Base-by-base conservation (phyloP, 371 early-diverging fungal genomes). In the Mucor sp. region DNA sequence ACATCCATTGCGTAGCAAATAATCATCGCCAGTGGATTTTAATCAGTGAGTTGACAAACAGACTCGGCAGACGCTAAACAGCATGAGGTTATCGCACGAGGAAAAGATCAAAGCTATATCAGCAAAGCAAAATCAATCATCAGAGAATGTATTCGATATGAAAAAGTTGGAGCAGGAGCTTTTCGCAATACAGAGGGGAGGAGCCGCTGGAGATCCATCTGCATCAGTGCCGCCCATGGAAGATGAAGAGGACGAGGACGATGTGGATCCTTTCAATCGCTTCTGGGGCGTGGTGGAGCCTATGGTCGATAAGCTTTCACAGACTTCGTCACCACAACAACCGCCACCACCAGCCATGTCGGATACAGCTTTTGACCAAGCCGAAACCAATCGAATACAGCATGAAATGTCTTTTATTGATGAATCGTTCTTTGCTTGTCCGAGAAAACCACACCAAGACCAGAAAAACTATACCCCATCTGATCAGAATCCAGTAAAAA, bases 201-300 rank as follows among this genome's bases (percentile, higher is more conserved):
- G 47, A 17, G 47, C 72, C 14, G 76, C 71, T 35, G 72, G 70
- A 53, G 81, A 73, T 12, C 76, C 76, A 1, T 80, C 74, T 55
- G 78, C 76, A 6, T 64, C 74, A 19, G 60, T 76, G 15, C 37
- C 62, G 25, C 23, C 56, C 1, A 44, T 55, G 32, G 62, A 62
- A 44, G 23, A 32, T 1, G 32, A 7, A 1, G 39, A 58, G 56
- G 68, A 77, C 4, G 71, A 83, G 23, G 87, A 86, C 5, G 78
- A 79, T 8, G 72, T 88, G 7, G 94, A 92, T 76, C 94, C 93
- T 12, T 93, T 94, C 75, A 90, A 92, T 74, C 90, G 88, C 69
- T 92, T 94, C 63, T 93, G 91, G 90, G 89, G 91, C 11, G 90
- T 85, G 2, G 90, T 94, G 8, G 92, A 92, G 65, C 85, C 84